phyloP scores from a whole-genome alignment of 2,329 filamentous ascomycete genomes.

The Phialocephala subalpina region DNA sequence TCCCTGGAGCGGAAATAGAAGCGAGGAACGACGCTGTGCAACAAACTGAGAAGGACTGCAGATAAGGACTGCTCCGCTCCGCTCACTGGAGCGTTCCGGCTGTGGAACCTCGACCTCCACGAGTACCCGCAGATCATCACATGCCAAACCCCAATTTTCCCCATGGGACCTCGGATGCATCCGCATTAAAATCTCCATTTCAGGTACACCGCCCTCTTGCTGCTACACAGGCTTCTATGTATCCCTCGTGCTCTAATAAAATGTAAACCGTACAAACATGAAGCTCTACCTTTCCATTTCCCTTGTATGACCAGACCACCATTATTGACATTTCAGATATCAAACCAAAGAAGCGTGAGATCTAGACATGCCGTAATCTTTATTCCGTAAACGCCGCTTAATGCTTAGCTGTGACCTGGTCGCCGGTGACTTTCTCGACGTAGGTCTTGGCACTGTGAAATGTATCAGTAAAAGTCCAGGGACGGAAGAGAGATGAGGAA shows the following conservation, averaged over 20 bases:
- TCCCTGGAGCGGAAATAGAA: too few relatives aligned
- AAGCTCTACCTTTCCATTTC: background rate
- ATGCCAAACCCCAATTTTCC: background rate
- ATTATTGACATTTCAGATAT: background rate
- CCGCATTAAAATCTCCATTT: constrained; percentile 1
- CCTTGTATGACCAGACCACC: background rate
- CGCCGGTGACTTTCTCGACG: constrained; percentile 71
- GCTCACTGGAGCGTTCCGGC: background rate
- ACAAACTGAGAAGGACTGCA: background rate
- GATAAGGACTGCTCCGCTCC: background rate
- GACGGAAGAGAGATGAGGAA: constrained; percentile 10
- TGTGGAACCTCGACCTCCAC: background rate
- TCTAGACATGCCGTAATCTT: constrained; percentile 12
- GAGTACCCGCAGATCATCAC: background rate
- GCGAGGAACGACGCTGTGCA: too few relatives aligned
- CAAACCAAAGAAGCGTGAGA: constrained; percentile 5
- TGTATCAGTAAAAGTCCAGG: constrained; percentile 31
- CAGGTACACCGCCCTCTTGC: background rate
- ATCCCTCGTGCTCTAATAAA: constrained; percentile 1
- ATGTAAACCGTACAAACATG: background rate
- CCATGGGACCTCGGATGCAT: background rate
- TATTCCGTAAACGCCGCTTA: constrained; percentile 52
- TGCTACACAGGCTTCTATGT: background rate
- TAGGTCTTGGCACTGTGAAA: constrained; percentile 68
- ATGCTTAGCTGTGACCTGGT: constrained; percentile 72